phyloP scores from a whole-genome alignment of 805 yeast species.

The Wickerhamomyces strasburgensis region DNA sequence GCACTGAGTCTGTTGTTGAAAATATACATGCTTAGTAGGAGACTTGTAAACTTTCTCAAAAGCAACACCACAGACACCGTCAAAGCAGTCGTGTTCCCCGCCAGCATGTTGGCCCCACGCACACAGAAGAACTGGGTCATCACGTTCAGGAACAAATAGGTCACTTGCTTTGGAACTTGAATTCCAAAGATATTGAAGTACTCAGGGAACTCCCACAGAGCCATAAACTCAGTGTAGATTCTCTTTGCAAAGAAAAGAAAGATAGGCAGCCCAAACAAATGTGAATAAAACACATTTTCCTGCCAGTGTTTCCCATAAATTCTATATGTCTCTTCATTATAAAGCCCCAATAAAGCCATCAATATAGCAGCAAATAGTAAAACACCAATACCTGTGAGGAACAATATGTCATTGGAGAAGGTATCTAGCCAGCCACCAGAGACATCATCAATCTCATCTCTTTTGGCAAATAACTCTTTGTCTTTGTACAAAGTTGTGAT shows the following conservation, averaged over 20 bases:
- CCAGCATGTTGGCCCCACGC: constrained; percentile 60
- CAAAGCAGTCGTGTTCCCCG: constrained; percentile 53
- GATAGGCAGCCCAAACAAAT: constrained; percentile 50
- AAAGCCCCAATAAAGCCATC: constrained; percentile 53
- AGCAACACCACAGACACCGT: constrained; percentile 58
- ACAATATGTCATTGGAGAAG: constrained; percentile 15
- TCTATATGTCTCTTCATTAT: constrained; percentile 45
- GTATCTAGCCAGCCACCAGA: constrained; percentile 1
- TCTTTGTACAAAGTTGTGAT: constrained; percentile 27
- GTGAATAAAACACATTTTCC: constrained; percentile 60
- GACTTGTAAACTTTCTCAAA: constrained; percentile 56
- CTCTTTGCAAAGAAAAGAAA: constrained; percentile 35
- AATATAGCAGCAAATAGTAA: constrained; percentile 44
- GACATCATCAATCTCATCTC: constrained; percentile 10
- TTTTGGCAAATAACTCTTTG: constrained; percentile 19
- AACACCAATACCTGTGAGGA: constrained; percentile 29
- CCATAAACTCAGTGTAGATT: constrained; percentile 29
- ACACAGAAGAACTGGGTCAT: constrained; percentile 59
- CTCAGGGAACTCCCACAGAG: constrained; percentile 19
- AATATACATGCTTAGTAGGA: constrained; percentile 48
- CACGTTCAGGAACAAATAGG: constrained; percentile 38
- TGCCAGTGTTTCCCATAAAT: constrained; percentile 58
- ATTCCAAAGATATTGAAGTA: constrained; percentile 16
- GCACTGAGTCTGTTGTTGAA: constrained; percentile 42
- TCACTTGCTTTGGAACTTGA: constrained; percentile 23